Base-by-base conservation (phyloP, 73 alveolate genomes). In the Paramecium octaurelia region DNA sequence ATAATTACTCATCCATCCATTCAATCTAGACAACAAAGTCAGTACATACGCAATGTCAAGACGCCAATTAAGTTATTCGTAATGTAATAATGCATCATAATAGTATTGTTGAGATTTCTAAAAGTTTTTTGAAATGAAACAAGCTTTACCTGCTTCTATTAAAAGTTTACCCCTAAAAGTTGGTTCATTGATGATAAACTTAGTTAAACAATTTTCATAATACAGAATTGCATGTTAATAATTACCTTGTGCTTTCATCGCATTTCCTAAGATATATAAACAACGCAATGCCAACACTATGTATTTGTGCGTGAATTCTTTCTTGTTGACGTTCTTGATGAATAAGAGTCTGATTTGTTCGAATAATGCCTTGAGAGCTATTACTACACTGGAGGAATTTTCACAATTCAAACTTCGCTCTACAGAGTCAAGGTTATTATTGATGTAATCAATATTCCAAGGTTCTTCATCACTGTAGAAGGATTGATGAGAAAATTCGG, bases 21-120 rank as follows among this genome's bases (percentile, higher is more conserved):
- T 73, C 6, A 73, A n/a, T 31, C 87, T 31, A 34, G 87, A 35
- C 40, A 73, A 14, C n/a, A 34, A 21, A 35, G 31, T 38, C n/a
- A 73, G 38, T 11, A 43, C 46, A 36, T 73, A 36, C 16, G 87
- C 87, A 36, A 73, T 73, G 20, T 73, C 87, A 12, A 73, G 34
- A 29, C 87, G 40, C 87, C 87, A 73, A 73, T 73, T 73, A 36
- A 73, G 59, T 36, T 40, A 12, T 73, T 73, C 87, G 20, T 73
- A 73, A 36, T 36, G 59, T 11, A 73, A 38, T 35, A 73, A 38
- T 73, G 87, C 87, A 29, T 73, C 35, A 40, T 73, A 73, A 38
- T 35, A 73, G 27, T 73, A 40, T 21, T 73, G 1, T 38, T 73
- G 20, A 73, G 40, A 20, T 73, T 73, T 73, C 34, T 73, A 21